Evolutionary conservation across 768 basidiomycete species (phyloP), one percentile per base, ranked within the genome.

Genomic region (Mycena filopes): DNA sequence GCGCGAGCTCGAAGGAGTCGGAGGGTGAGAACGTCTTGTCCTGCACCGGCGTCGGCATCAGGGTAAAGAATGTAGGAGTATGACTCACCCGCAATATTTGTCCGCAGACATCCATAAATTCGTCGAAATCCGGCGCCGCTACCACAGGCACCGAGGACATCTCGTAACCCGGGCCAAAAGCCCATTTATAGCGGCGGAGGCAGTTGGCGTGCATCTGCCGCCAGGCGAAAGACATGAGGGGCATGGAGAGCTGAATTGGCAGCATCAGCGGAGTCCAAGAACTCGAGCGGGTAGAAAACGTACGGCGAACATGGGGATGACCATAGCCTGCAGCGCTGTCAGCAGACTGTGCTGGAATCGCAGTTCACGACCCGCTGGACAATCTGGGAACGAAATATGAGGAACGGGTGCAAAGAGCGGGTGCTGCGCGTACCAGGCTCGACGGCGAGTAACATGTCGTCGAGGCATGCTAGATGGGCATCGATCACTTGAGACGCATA

Each of bases 141-240:
- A 89, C 72, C 0, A 82, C 80, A 4, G 80, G 76, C 0, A 74
- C 76, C 10, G 80, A 75, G 12, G 84, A 79, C n/a, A 79, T 77
- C 7, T 87, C 84, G 68, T 92, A 92, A 51, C 86, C 85, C 0
- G 82, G 76, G 25, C 79, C 74, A 66, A 89, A 92, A 0, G 91
- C 88, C 93, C 93, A 94, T 71, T 94, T 94, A 70, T 92, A 92
- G 38, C 93, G 84, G 16, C 88, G 82, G 41, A 81, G 73, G 71
- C 89, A 88, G 70, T 87, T 89, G 45, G 87, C 82, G 25, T 82
- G 77, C 68, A 85, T 82, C 21, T 84, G 84, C 51, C 80, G 78
- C 80, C 83, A 83, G 21, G 85, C 79, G 15, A 83, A 78, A 2
- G 82, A 82, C 21, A 86, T 74, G 16, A 81, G 72, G 20, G 82